A percentile compares a stretch with the other conserved stretches of the same genome.
Conservation (phyloP, 768 basidiomycete genomes). For the Coprinopsis cinerea region DNA sequence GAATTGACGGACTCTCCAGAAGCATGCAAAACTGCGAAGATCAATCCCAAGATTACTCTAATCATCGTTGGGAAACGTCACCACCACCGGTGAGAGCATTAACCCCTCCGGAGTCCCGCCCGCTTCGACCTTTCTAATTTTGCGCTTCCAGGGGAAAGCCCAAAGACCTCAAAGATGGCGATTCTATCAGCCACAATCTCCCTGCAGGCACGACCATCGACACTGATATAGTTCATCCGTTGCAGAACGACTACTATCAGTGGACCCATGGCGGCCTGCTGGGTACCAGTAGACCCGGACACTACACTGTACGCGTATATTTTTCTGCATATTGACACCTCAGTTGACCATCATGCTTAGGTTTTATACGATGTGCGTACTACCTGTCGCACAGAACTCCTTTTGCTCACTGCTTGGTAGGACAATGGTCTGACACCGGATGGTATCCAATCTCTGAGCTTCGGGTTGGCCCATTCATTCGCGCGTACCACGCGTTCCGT, state of each 20-base stretch:
- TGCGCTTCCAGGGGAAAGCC: conserved; percentile 15
- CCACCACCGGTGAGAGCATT: conserved; percentile 40
- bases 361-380: background rate
- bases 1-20: conserved; percentile 18
- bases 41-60: conserved; percentile 60
- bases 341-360: background rate
- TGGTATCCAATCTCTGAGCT: conserved; percentile 62
- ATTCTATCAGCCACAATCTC: conserved; percentile 65
- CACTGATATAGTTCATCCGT: conserved; percentile 59
- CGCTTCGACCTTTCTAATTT: background rate
- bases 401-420: background rate
- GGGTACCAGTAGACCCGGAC: conserved; percentile 58
- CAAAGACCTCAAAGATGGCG: conserved; percentile 32
- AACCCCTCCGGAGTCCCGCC: no score
- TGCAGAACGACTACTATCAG: conserved; percentile 74
- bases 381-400: background rate
- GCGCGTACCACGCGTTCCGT: conserved; percentile 79
- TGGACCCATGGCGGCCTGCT: conserved; percentile 72
- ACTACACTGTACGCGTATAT: conserved; percentile 36
- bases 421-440: conserved; percentile 40
- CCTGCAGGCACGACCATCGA: conserved; percentile 78
- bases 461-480: conserved; percentile 74
- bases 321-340: background rate
- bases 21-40: conserved; percentile 54
- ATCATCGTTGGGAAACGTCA: conserved; percentile 79